A percentile compares a stretch with the other conserved stretches of the same genome.
These are phyloP conservation scores for Rubia tinctorum DNA, from an alignment of 305 asterid species.

Conservation along the genomic window DNA sequence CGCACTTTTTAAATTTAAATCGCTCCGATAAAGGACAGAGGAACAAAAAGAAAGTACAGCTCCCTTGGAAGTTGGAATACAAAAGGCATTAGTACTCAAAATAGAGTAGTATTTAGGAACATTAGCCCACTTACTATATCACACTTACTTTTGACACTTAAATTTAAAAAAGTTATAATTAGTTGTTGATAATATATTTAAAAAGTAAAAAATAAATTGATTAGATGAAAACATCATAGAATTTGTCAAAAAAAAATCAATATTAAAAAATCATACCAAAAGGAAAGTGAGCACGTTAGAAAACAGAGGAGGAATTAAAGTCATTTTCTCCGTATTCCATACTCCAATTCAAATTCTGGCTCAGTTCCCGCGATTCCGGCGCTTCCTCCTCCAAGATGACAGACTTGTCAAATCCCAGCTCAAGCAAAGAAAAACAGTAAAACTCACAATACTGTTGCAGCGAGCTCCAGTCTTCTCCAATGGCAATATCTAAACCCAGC, in stretches of 20 bases:
- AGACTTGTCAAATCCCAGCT: slow-evolving; percentile 15
- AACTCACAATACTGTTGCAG: background rate
- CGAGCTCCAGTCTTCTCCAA: background rate
- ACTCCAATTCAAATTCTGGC: background rate
- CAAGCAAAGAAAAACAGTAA: background rate
- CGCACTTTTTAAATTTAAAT: too few species aligned
- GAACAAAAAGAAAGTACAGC: background rate
- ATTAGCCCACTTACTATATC: too few species aligned
- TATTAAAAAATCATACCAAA: too few species aligned
- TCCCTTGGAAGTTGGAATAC: background rate
- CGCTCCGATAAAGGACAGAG: background rate
- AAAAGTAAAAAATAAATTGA: too few species aligned
- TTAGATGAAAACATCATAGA: too few species aligned
- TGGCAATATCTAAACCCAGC: slow-evolving; percentile 18
- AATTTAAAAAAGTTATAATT: too few species aligned
- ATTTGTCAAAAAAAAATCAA: too few species aligned
- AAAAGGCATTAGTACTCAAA: background rate
- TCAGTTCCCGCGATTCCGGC: background rate
- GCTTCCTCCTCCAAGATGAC: slow-evolving; percentile 12
- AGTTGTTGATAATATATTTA: too few species aligned
- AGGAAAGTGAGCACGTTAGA: too few species aligned
- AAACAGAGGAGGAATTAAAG: too few species aligned
- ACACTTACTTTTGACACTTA: too few species aligned
- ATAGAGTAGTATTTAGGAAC: too few species aligned
- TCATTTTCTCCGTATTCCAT: background rate